phyloP scores from a whole-genome alignment of 495 filamentous ascomycete species.

The Pyrenula aspistea region DNA sequence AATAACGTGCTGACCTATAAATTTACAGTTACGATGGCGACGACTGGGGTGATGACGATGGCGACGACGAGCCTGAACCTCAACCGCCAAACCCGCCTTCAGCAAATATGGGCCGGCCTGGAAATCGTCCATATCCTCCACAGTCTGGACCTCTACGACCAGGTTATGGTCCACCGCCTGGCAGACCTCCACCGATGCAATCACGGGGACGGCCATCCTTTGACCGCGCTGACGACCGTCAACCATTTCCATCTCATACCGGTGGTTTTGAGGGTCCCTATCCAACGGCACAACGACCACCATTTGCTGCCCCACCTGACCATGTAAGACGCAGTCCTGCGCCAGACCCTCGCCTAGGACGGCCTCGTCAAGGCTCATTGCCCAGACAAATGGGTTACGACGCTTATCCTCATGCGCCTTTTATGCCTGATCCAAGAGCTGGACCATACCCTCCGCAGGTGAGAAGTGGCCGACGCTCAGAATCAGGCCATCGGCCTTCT shows the following conservation, averaged over 20 bases:
- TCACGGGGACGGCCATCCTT: not conserved
- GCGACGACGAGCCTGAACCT: conserved; percentile 41
- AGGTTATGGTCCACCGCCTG: not conserved
- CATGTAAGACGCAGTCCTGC: not conserved
- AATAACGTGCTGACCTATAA: too few species aligned
- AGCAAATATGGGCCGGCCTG: not conserved
- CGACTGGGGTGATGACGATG: conserved; percentile 83
- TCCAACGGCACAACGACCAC: not conserved
- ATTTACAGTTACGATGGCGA: conserved; percentile 96
- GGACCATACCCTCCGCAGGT: not conserved
- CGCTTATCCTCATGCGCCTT: not conserved
- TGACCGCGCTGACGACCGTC: not conserved
- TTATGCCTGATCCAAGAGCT: not conserved
- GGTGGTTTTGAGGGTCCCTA: not conserved
- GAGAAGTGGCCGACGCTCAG: not conserved
- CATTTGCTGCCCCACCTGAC: not conserved
- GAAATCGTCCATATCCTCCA: not conserved
- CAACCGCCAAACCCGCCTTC: conserved; percentile 21
- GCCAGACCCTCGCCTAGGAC: not conserved
- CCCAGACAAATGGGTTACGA: not conserved
- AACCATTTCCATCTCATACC: not conserved
- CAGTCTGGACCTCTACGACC: not conserved
- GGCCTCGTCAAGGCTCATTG: not conserved
- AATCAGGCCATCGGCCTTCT: not conserved
- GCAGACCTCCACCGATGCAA: not conserved